These are phyloP conservation scores for Epichloe sibirici DNA, from an alignment of 2,329 filamentous ascomycete species.

Conservation along the genomic window DNA sequence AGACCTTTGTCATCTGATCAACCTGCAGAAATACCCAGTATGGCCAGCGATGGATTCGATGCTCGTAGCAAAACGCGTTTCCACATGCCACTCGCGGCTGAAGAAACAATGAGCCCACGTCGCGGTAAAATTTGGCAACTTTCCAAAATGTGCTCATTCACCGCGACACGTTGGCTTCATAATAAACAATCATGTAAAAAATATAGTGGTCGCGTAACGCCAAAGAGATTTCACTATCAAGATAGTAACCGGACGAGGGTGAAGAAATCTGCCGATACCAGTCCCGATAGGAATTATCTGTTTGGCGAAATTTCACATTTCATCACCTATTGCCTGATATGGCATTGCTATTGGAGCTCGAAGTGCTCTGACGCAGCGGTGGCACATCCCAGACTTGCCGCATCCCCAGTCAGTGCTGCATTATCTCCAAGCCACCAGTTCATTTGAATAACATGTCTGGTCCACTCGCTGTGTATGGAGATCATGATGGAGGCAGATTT, in stretches of 20 bases:
- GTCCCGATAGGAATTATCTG: not conserved
- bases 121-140: not conserved
- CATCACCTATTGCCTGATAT: not conserved
- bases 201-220: not conserved
- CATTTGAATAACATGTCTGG: not conserved
- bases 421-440: not conserved
- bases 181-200: not conserved
- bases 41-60: not conserved
- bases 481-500: not conserved
- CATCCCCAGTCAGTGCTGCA: not conserved
- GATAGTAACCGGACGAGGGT: not conserved
- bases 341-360: not conserved
- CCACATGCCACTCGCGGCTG: not conserved
- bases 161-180: not conserved
- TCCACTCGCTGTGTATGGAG: not conserved
- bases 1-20: not conserved
- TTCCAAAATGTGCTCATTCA: not conserved
- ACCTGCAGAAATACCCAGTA: not conserved
- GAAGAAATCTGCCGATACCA: not conserved
- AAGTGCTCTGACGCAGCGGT: conserved; percentile 1
- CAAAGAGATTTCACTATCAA: not conserved
- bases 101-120: not conserved
- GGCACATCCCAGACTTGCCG: conserved; percentile 1
- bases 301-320: not conserved
- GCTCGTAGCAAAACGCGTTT: not conserved